Base-by-base conservation (phyloP, 1,284 basidiomycete genomes). In the Ustilago vetiveriae region DNA sequence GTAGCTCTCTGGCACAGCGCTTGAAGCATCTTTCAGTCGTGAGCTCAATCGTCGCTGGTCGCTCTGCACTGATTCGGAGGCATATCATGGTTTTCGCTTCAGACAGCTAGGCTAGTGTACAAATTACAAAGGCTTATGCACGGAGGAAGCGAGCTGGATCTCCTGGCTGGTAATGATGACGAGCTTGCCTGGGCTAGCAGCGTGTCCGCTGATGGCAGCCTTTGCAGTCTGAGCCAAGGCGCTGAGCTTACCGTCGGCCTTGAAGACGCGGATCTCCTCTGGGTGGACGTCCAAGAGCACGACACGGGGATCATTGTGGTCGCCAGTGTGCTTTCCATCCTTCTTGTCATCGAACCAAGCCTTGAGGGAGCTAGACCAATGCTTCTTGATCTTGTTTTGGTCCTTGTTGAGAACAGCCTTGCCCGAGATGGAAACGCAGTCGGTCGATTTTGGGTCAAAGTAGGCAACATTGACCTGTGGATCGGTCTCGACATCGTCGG, bases 291-390 rank as follows among this genome's bases (percentile, higher is more conserved):
- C 88, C 72, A 96, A 90, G 35, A 92, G 80, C 2, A 88, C 86
- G 4, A 96, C 87, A 24, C 94, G 87, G 0, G 92, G 91, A 71
- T 96, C 94, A 55, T 87, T 85, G 51, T 86, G 86, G 76, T 90
- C 87, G 29, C 93, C 93, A 65, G 88, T 91, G 82, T 93, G 91
- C 16, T 90, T 84, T n/a, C 90, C 91, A 73, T 95, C 93, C 42
- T 89, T 88, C 62, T 94, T 85, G 80, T 94, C 89, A 19, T 90
- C 91, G 77, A 95, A 94, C 87, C 92, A 95, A 0, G 89, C 90
- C 41, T 60, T 52, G 32, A 78, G 59, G 8, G 41, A 22, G 44
- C 37, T 64, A 38, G 47, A 54, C 73, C 71, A 76, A 57, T 77
- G 73, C 64, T 75, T 74, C 72, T 77, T 78, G 64, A 76, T 66